Evolutionary conservation across 2,329 filamentous ascomycete species (phyloP).

Genomic region (Alternaria hordeiaustralica): DNA sequence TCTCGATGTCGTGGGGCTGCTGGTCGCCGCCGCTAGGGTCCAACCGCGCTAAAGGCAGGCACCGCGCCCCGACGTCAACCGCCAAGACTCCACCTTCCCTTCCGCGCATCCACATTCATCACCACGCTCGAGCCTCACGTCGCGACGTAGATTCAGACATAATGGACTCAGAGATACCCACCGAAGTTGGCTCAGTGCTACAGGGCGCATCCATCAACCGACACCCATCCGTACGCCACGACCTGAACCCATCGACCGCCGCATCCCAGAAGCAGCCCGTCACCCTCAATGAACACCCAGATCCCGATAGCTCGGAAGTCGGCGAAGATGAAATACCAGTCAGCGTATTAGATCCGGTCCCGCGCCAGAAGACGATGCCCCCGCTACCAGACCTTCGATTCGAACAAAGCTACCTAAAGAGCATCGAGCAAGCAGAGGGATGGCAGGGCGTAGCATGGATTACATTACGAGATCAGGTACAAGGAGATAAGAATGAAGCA

Average conservation of each 20-base stretch:
- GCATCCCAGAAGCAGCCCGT: conserved; percentile 71
- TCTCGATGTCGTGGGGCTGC: conserved; percentile 28
- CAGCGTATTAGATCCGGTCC: conserved; percentile 64
- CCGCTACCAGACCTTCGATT: conserved; percentile 84
- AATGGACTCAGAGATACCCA: conserved; percentile 65
- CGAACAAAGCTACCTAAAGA: conserved; percentile 96
- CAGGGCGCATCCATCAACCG: conserved; percentile 81
- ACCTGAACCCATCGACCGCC: conserved; percentile 80
- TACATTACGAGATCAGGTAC: conserved; percentile 86
- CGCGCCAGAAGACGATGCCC: conserved; percentile 69
- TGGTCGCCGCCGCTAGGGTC: conserved; percentile 21
- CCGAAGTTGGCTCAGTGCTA: conserved; percentile 77
- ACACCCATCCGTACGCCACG: conserved; percentile 73
- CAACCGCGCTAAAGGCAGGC: conserved; percentile 21
- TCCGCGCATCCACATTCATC: conserved; percentile 7
- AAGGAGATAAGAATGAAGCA: conserved; percentile 1
- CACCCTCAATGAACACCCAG: conserved; percentile 44
- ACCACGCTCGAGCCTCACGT: not conserved
- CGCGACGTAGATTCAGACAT: not conserved
- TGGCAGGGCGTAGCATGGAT: conserved; percentile 84
- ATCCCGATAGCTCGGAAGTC: conserved; percentile 55
- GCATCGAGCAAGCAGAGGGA: conserved; percentile 78
- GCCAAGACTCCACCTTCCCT: conserved; percentile 32
- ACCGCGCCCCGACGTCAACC: conserved; percentile 27
- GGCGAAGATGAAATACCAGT: conserved; percentile 73